Evolutionary conservation across 345 rosid species (phyloP).

Genomic region (Eucalyptus sp.): DNA sequence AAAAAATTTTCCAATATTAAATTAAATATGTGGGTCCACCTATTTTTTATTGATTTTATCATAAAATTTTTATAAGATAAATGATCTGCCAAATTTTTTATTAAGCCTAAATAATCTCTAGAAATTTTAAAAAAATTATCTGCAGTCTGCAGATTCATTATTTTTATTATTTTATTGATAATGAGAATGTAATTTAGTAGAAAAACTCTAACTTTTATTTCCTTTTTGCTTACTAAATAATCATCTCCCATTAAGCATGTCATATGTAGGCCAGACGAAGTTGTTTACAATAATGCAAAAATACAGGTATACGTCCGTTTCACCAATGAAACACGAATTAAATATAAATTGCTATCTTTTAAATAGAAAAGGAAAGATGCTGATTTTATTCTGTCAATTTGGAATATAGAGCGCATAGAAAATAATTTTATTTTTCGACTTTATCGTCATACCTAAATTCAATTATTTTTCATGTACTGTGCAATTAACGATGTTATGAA

Average conservation of each 20-base stretch:
- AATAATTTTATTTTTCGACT: not conserved
- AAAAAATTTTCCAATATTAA: not conserved
- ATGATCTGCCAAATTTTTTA: not conserved
- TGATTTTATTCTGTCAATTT: not conserved
- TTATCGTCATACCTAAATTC: not conserved
- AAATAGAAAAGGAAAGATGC: not conserved
- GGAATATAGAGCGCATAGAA: accelerated
- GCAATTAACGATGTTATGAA: not conserved
- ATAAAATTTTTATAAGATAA: not conserved
- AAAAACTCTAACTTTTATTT: not conserved
- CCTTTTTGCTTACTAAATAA: not conserved
- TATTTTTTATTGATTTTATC: not conserved
- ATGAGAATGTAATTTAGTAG: not conserved
- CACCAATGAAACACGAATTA: not conserved
- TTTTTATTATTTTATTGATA: not conserved
- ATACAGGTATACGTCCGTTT: not conserved
- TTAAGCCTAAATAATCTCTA: not conserved
- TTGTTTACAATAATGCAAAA: not conserved
- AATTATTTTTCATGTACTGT: accelerated
- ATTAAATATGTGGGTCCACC: not conserved
- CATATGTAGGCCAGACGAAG: not conserved
- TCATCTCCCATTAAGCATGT: not conserved
- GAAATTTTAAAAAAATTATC: too few relatives aligned
- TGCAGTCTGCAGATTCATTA: not conserved
- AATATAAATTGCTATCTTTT: not conserved